Evolutionary conservation across 2,329 filamentous ascomycete species (phyloP).

Genomic region (Fusarium tjaetaba): DNA sequence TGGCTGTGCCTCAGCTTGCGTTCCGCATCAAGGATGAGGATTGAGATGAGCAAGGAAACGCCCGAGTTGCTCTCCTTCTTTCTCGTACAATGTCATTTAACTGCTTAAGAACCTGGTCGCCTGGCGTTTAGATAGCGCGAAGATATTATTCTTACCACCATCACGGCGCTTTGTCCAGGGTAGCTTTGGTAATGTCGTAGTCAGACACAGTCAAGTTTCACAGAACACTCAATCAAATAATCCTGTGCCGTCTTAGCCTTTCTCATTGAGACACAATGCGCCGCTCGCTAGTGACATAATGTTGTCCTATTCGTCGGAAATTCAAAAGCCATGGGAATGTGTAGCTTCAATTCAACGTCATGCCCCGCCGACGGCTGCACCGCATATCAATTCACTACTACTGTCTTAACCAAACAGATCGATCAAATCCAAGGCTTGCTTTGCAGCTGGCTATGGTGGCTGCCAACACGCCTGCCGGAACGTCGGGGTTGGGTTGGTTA

Average conservation of each 20-base stretch:
- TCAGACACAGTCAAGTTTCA: not conserved
- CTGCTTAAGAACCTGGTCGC: not conserved
- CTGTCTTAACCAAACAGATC: slow-evolving; percentile 7
- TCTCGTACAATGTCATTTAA: not conserved
- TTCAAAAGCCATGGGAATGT: not conserved
- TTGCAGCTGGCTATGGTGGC: not conserved
- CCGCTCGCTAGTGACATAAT: slow-evolving; percentile 6
- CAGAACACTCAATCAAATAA: not conserved
- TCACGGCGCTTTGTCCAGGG: not conserved
- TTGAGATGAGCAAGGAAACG: not conserved
- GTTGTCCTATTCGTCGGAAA: not conserved
- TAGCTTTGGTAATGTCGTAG: not conserved
- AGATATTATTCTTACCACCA: slow-evolving; percentile 21
- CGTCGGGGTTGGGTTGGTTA: slow-evolving; percentile 21
- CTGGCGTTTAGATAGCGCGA: slow-evolving; percentile 23
- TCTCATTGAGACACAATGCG: not conserved
- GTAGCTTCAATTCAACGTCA: slow-evolving; percentile 45
- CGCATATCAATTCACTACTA: not conserved
- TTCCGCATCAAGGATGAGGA: not conserved
- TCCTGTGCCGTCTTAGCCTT: not conserved
- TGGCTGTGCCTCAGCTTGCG: not conserved
- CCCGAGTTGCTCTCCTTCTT: not conserved
- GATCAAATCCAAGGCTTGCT: slow-evolving; percentile 2
- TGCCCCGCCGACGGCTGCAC: slow-evolving; percentile 23
- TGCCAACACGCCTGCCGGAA: slow-evolving; percentile 14